phyloP scores from a whole-genome alignment of 2,329 filamentous ascomycete genomes.

The Pseudocercospora fijiensis region DNA sequence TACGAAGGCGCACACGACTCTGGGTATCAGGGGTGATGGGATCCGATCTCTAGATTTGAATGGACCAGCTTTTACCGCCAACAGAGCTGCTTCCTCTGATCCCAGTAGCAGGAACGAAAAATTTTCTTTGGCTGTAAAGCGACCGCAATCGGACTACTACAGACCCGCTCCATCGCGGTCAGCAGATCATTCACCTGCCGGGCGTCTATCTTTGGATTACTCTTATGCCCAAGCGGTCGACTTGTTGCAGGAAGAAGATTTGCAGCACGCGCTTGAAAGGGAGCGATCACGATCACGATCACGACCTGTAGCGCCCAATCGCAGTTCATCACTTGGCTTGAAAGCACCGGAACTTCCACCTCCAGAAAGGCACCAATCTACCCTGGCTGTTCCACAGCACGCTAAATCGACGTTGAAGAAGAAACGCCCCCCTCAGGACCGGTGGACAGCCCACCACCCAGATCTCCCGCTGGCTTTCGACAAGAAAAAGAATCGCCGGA shows the following conservation, averaged over 20 bases:
- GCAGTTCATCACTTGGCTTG: conserved; percentile 13
- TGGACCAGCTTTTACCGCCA: conserved; percentile 8
- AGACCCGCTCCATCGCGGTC: conserved; percentile 28
- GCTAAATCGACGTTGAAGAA: conserved; percentile 17
- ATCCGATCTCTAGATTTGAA: conserved; percentile 11
- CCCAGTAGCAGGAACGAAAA: conserved; percentile 9
- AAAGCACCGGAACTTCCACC: conserved; percentile 16
- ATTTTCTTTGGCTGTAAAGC: conserved; percentile 20
- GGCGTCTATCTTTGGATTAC: conserved; percentile 34
- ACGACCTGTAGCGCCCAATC: conserved; percentile 20
- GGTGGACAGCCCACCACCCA: conserved; percentile 31
- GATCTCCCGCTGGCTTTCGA: conserved; percentile 32
- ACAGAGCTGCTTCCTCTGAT: conserved; percentile 14
- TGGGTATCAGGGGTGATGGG: conserved; percentile 36
- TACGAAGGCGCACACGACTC: conserved; percentile 45
- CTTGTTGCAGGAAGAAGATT: conserved; percentile 26
- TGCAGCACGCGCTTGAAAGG: conserved; percentile 9
- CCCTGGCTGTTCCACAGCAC: background rate
- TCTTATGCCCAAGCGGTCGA: conserved; percentile 35
- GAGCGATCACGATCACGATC: conserved; percentile 15
- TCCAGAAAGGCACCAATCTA: conserved; percentile 11
- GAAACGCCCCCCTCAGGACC: conserved; percentile 21
- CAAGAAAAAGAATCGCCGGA: conserved; percentile 32
- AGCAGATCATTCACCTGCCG: conserved; percentile 22
- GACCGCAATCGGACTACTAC: conserved; percentile 17